These are phyloP conservation scores for Agaricus subrufescens DNA, from an alignment of 768 basidiomycete species.

Conservation along the genomic window DNA sequence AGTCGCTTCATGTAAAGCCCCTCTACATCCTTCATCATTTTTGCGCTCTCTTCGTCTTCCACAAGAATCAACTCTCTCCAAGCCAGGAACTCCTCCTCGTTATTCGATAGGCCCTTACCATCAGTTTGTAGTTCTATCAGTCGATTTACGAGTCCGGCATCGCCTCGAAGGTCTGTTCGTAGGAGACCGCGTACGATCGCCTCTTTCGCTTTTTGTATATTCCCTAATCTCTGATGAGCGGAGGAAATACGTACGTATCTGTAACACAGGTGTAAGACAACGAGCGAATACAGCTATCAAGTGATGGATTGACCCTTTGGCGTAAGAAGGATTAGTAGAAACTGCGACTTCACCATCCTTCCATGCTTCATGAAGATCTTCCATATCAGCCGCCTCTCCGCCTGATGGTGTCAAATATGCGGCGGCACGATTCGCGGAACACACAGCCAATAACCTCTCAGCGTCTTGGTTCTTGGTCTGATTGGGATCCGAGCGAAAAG, in stretches of 20 bases:
- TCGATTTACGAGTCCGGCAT: slow-evolving; percentile 13
- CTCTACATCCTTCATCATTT: slow-evolving; percentile 9
- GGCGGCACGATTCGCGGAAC: slow-evolving; percentile 4
- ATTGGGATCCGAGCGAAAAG: slow-evolving; percentile 5
- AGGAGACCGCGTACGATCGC: slow-evolving; percentile 12
- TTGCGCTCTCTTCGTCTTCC: slow-evolving; percentile 9
- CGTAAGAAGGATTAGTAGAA: slow-evolving; percentile 8
- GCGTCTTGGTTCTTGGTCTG: slow-evolving; percentile 5
- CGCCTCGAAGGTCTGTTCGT: slow-evolving; percentile 11
- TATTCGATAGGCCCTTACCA: slow-evolving; percentile 14
- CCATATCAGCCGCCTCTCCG: not conserved
- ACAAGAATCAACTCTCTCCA: slow-evolving; percentile 2
- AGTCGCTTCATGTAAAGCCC: slow-evolving; percentile 10
- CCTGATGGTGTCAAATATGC: slow-evolving; percentile 1
- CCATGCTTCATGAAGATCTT: slow-evolving; percentile 7
- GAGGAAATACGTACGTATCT: slow-evolving; percentile 16
- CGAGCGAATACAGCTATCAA: not conserved
- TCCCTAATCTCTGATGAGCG: slow-evolving; percentile 13
- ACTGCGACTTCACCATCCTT: slow-evolving; percentile 12
- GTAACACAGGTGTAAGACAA: not conserved
- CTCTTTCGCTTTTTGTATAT: slow-evolving; percentile 12
- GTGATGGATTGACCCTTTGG: slow-evolving; percentile 8
- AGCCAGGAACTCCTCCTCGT: slow-evolving; percentile 9
- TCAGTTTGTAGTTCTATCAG: slow-evolving; percentile 15
- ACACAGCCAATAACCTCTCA: slow-evolving; percentile 8